Evolutionary conservation across 495 filamentous ascomycete species (phyloP).

Genomic region (Aspergillus hancockii): DNA sequence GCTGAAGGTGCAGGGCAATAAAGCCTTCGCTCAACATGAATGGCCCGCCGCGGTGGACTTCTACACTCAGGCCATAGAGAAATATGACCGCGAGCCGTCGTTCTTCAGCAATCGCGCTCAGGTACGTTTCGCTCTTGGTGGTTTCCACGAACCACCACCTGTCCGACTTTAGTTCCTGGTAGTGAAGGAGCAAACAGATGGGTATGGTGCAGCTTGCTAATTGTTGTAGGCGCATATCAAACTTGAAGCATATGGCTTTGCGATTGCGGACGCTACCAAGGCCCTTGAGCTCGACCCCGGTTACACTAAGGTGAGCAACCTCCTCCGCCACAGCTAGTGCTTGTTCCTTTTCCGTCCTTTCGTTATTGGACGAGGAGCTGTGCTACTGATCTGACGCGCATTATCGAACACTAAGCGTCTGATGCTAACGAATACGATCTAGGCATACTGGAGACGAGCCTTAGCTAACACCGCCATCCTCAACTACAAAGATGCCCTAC

Average conservation of each 20-base stretch:
- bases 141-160: background rate
- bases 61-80: conserved; percentile 87
- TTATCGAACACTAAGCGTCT: background rate
- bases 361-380: background rate
- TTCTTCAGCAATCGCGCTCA: conserved; percentile 95
- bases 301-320: conserved; percentile 73
- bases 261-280: conserved; percentile 88
- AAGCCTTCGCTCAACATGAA: conserved; percentile 83
- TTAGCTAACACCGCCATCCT: conserved; percentile 88
- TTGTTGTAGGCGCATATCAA: conserved; percentile 80
- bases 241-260: conserved; percentile 90
- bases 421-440: conserved; percentile 13
- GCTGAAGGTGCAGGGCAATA: conserved; percentile 92
- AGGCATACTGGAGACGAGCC: conserved; percentile 96
- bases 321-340: background rate
- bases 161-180: background rate
- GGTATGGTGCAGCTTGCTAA: conserved; percentile 12
- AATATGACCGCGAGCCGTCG: conserved; percentile 79
- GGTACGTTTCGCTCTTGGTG: conserved; percentile 50
- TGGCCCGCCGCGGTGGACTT: conserved; percentile 83
- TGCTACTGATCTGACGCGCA: background rate
- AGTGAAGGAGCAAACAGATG: background rate
- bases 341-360: background rate
- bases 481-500: conserved; percentile 79
- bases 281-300: conserved; percentile 88